phyloP scores from a whole-genome alignment of 192 early-diverging fungal species.

The Funneliformis mosseae region DNA sequence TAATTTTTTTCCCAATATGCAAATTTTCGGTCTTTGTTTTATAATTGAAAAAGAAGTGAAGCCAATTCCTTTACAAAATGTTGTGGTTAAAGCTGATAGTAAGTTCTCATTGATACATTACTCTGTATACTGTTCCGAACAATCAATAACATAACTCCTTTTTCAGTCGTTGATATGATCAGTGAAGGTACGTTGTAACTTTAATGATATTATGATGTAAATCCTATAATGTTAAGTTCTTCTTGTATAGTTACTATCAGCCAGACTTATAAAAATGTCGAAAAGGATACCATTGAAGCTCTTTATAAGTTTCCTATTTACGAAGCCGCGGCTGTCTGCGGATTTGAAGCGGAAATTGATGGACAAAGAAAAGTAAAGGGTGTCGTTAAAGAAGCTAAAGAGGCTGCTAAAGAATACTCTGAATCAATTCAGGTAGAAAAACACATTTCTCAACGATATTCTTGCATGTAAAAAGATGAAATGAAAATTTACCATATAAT shows the following conservation, averaged over 20 bases:
- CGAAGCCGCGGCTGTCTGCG: slow-evolving; percentile 18
- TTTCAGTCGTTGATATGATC: slow-evolving; percentile 31
- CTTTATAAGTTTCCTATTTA: slow-evolving; percentile 19
- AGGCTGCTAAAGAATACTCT: slow-evolving; percentile 19
- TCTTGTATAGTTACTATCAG: slow-evolving; percentile 10
- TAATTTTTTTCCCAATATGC: neutral
- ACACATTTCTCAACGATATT: too few species aligned
- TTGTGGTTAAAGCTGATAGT: slow-evolving; percentile 19
- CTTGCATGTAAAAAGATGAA: neutral
- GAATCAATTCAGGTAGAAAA: neutral
- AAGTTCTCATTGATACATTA: neutral
- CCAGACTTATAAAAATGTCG: slow-evolving; percentile 25
- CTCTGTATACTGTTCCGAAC: neutral
- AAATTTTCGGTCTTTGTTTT: neutral
- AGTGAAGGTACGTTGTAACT: slow-evolving; percentile 11
- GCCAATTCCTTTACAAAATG: slow-evolving; percentile 28
- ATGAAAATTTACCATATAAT: too few species aligned
- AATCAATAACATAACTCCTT: neutral
- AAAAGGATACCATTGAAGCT: slow-evolving; percentile 6
- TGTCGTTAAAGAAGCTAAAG: slow-evolving; percentile 17
- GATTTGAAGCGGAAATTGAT: slow-evolving; percentile 30
- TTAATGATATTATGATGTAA: neutral
- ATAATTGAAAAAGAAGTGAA: neutral
- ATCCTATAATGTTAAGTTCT: neutral
- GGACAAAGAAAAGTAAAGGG: slow-evolving; percentile 9